phyloP scores from a whole-genome alignment of 495 filamentous ascomycete species.

The Terfezia claveryi region DNA sequence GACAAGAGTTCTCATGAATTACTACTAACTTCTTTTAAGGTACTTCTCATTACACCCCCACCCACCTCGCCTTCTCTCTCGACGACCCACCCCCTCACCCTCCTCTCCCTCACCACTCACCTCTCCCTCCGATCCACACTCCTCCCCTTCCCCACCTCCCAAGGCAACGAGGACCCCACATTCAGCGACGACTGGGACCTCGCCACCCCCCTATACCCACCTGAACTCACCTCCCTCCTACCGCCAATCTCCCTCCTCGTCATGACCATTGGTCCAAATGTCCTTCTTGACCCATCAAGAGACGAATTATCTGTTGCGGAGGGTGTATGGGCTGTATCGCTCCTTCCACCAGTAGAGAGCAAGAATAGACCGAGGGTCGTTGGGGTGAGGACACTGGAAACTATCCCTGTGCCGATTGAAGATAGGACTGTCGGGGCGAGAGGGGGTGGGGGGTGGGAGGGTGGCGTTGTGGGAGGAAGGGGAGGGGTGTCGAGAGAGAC shows the following conservation, averaged over 20 bases:
- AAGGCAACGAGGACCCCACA: slow-evolving; percentile 80
- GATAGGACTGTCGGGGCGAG: slow-evolving; percentile 1
- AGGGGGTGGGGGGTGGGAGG: neutral
- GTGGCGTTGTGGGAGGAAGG: neutral
- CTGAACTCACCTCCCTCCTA: slow-evolving; percentile 15
- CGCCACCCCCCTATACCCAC: slow-evolving; percentile 52
- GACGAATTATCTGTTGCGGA: slow-evolving; percentile 89
- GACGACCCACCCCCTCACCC: slow-evolving; percentile 70
- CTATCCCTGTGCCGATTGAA: slow-evolving; percentile 6
- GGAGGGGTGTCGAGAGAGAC: neutral
- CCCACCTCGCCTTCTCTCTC: slow-evolving; percentile 80
- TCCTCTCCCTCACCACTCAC: slow-evolving; percentile 80
- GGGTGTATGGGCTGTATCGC: slow-evolving; percentile 56
- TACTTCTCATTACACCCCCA: slow-evolving; percentile 75
- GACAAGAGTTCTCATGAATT: neutral
- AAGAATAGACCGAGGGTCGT: slow-evolving; percentile 7
- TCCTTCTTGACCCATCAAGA: slow-evolving; percentile 78
- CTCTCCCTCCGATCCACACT: slow-evolving; percentile 80
- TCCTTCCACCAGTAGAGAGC: slow-evolving; percentile 21
- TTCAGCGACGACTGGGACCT: slow-evolving; percentile 97
- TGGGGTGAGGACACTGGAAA: slow-evolving; percentile 16
- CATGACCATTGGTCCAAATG: slow-evolving; percentile 60
- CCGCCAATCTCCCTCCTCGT: slow-evolving; percentile 76
- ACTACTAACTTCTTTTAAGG: slow-evolving; percentile 34
- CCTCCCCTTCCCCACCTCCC: slow-evolving; percentile 61